phyloP scores from a whole-genome alignment of 441 rosid species.

The Isatis lusitanica region DNA sequence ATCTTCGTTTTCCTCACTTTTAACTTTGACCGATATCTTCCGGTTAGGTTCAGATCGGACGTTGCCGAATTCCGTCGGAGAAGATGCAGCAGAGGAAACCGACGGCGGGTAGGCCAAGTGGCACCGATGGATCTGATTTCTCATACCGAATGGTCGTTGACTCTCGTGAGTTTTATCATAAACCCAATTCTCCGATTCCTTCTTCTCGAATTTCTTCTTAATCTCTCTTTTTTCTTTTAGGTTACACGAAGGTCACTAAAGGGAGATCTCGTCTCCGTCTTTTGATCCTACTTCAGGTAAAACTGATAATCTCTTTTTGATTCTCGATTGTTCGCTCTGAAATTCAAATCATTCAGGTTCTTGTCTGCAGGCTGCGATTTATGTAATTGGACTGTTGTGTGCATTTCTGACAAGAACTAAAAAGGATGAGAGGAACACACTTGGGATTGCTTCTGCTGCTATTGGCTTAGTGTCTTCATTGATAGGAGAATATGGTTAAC shows the following conservation, averaged over 20 bases:
- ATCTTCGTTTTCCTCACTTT: neutral
- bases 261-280: slow-evolving; percentile 55
- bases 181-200: slow-evolving; percentile 3
- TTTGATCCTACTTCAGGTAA: slow-evolving; percentile 64
- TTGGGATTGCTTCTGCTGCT: slow-evolving; percentile 48
- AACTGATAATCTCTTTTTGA: neutral
- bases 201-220: slow-evolving; percentile 1
- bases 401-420: slow-evolving; percentile 40
- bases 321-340: neutral
- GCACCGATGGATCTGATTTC: slow-evolving; percentile 87
- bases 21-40: too few relatives aligned
- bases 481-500: slow-evolving; percentile 71
- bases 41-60: too few relatives aligned
- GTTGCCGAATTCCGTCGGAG: neutral
- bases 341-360: neutral
- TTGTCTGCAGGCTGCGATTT: slow-evolving; percentile 50
- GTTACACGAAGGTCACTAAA: slow-evolving; percentile 75
- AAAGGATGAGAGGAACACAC: slow-evolving; percentile 31
- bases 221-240: slow-evolving; percentile 33
- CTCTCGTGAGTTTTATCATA: slow-evolving; percentile 55
- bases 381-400: slow-evolving; percentile 42
- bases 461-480: slow-evolving; percentile 50
- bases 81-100: slow-evolving; percentile 59
- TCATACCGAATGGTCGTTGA: slow-evolving; percentile 88
- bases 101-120: slow-evolving; percentile 55